Evolutionary conservation across 2,329 filamentous ascomycete species (phyloP).

Genomic region (Hypoxylon sp.): DNA sequence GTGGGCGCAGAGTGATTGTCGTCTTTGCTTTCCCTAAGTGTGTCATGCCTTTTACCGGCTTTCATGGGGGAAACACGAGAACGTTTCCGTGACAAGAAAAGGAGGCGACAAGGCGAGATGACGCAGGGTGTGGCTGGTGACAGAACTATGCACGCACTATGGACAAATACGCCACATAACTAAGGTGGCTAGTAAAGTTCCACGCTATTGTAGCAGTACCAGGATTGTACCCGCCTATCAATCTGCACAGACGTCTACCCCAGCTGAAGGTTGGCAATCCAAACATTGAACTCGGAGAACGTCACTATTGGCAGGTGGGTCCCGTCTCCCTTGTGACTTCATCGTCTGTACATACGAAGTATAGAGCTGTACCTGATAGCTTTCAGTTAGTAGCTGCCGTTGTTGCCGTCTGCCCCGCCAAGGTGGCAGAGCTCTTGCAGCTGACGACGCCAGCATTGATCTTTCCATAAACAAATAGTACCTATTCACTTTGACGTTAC

Average conservation of each 20-base stretch:
- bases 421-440: constrained; percentile 46
- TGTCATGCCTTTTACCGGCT: constrained; percentile 33
- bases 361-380: constrained; percentile 27
- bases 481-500: constrained; percentile 8
- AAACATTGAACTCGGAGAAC: constrained; percentile 10
- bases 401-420: constrained; percentile 41
- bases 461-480: constrained; percentile 26
- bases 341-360: constrained; percentile 32
- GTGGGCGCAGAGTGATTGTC: constrained; percentile 32
- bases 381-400: constrained; percentile 26
- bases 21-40: constrained; percentile 32
- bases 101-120: constrained; percentile 46
- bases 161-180: constrained; percentile 6
- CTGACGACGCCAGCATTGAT: constrained; percentile 47
- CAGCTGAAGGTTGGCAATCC: constrained; percentile 18
- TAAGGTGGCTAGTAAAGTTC: constrained; percentile 6
- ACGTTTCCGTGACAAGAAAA: constrained; percentile 39
- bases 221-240: constrained; percentile 22
- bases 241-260: constrained; percentile 19
- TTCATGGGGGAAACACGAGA: constrained; percentile 23
- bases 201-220: constrained; percentile 28
- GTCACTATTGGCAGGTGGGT: constrained; percentile 24
- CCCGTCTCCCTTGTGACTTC: constrained; percentile 31
- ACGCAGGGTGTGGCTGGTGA: constrained; percentile 51
- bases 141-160: neutral